Evolutionary conservation across 768 basidiomycete genomes (phyloP).

Genomic region (Mycena albidolilacea): DNA sequence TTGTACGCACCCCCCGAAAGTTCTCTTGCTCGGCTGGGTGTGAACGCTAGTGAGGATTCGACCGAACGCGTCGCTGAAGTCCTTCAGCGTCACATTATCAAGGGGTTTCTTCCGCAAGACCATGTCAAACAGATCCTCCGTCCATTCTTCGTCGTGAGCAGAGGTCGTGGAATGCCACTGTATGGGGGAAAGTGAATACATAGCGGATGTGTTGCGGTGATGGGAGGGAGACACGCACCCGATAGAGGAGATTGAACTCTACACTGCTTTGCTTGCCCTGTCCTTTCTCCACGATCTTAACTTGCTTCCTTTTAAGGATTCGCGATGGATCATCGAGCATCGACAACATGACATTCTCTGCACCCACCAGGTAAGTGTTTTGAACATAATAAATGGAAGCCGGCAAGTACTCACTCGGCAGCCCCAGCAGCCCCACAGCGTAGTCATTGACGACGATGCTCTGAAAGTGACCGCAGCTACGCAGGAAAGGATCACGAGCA

Average conservation of each 20-base stretch:
- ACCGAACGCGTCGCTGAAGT: conserved; percentile 38
- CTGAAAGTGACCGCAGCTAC: conserved; percentile 30
- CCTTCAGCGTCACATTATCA: conserved; percentile 45
- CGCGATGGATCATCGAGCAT: conserved; percentile 51
- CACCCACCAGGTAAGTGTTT: conserved; percentile 29
- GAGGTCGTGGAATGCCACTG: conserved; percentile 73
- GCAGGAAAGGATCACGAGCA: background rate
- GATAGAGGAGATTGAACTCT: conserved; percentile 72
- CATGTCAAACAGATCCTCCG: conserved; percentile 59
- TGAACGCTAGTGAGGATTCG: conserved; percentile 34
- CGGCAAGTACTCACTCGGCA: conserved; percentile 1
- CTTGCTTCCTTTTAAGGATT: conserved; percentile 55
- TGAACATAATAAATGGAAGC: background rate
- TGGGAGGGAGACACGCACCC: conserved; percentile 45
- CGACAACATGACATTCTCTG: conserved; percentile 12
- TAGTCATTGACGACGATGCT: background rate
- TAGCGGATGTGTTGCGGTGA: background rate
- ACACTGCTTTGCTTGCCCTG: conserved; percentile 78
- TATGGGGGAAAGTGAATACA: background rate
- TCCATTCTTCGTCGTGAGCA: conserved; percentile 64
- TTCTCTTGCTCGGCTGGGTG: conserved; percentile 53
- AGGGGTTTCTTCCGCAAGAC: conserved; percentile 57
- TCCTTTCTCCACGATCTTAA: conserved; percentile 58
- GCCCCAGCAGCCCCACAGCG: background rate
- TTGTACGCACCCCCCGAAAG: conserved; percentile 56